Conservation (phyloP, 2,329 filamentous ascomycete species). For the Claviceps quebecensis region DNA sequence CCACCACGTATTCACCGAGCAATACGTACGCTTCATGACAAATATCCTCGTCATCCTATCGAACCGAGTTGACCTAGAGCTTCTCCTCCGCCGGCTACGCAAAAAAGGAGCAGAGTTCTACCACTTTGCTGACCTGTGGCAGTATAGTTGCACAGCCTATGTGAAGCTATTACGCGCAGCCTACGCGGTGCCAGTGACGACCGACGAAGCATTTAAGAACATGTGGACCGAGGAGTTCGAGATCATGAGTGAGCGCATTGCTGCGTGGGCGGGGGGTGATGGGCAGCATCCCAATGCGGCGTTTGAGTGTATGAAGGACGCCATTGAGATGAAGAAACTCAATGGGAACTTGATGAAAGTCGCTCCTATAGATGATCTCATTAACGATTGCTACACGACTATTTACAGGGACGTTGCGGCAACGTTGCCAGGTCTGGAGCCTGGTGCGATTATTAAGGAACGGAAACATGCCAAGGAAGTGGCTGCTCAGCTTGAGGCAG, state of each 20-base stretch:
- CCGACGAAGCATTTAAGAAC: slow-evolving; percentile 42
- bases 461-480: slow-evolving; percentile 28
- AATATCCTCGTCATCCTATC: slow-evolving; percentile 58
- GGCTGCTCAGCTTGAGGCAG: slow-evolving; percentile 21
- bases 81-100: slow-evolving; percentile 63
- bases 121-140: slow-evolving; percentile 47
- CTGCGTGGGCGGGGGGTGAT: slow-evolving; percentile 36
- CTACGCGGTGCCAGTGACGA: slow-evolving; percentile 29
- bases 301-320: slow-evolving; percentile 42
- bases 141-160: slow-evolving; percentile 39
- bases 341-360: slow-evolving; percentile 83
- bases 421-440: slow-evolving; percentile 37
- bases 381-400: slow-evolving; percentile 74
- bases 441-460: slow-evolving; percentile 32
- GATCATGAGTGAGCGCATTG: slow-evolving; percentile 38
- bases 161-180: slow-evolving; percentile 36
- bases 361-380: slow-evolving; percentile 77
- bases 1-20: slow-evolving; percentile 82
- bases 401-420: slow-evolving; percentile 56
- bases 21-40: slow-evolving; percentile 74
- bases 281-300: slow-evolving; percentile 23
- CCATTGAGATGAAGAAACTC: slow-evolving; percentile 50
- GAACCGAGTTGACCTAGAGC: slow-evolving; percentile 64
- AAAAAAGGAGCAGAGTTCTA: slow-evolving; percentile 68
- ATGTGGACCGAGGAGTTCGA: slow-evolving; percentile 43